Evolutionary conservation across 2,329 filamentous ascomycete species (phyloP).

Genomic region (Calonectria pauciramosa): DNA sequence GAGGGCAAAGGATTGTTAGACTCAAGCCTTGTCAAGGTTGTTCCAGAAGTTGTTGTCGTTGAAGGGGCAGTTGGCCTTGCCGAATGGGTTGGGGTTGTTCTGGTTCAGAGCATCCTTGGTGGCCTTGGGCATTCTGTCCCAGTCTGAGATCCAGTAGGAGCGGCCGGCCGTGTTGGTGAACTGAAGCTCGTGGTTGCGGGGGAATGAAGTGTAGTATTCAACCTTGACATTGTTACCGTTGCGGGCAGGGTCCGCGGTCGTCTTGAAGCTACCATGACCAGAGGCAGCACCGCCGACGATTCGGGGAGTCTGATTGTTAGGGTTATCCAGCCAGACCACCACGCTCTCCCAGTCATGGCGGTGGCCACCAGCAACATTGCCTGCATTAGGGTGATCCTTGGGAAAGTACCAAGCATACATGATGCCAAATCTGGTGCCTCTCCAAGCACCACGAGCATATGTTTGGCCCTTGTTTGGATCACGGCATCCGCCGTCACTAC

Average conservation of each 20-base stretch:
- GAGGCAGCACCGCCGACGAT: slow-evolving; percentile 53
- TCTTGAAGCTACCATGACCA: slow-evolving; percentile 52
- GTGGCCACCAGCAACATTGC: slow-evolving; percentile 48
- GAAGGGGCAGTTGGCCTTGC: no score
- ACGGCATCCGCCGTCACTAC: slow-evolving; percentile 47
- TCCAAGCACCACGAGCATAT: slow-evolving; percentile 51
- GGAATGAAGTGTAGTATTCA: slow-evolving; percentile 49
- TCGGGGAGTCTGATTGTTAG: slow-evolving; percentile 35
- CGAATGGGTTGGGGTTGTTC: no score
- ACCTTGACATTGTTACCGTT: slow-evolving; percentile 43
- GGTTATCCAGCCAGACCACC: slow-evolving; percentile 51
- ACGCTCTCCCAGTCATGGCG: slow-evolving; percentile 57
- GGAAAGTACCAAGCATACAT: slow-evolving; percentile 63
- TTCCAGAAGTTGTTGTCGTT: no score
- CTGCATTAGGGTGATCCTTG: slow-evolving; percentile 56
- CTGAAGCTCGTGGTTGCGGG: slow-evolving; percentile 53
- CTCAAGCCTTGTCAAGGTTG: no score
- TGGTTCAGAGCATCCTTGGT: no score
- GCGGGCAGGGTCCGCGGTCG: slow-evolving; percentile 33
- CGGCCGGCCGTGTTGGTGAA: slow-evolving; percentile 53
- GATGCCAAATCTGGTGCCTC: slow-evolving; percentile 50
- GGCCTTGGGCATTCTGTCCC: no score
- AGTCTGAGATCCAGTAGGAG: no score
- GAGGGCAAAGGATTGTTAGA: no score
- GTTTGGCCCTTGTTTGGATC: slow-evolving; percentile 52